phyloP scores from a whole-genome alignment of 73 alveolate species.

The Tetrahymena thermophila region DNA sequence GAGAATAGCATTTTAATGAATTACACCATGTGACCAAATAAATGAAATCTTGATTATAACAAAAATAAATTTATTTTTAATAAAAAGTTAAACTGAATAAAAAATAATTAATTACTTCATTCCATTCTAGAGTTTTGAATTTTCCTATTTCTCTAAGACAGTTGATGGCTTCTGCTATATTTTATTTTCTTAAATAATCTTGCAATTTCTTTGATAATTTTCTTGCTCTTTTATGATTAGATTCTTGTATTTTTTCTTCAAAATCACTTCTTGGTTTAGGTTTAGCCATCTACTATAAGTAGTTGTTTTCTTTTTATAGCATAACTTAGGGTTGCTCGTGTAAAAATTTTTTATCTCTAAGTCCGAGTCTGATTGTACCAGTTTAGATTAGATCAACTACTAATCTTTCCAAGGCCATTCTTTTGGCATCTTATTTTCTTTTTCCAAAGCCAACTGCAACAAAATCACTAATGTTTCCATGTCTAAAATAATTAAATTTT shows the following conservation, averaged over 20 bases:
- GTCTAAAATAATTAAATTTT: not conserved
- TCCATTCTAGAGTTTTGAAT: not conserved
- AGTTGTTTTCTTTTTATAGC: not conserved
- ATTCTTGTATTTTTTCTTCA: not conserved
- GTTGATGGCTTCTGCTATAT: not conserved
- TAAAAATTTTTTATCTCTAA: not conserved
- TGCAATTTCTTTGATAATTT: not conserved
- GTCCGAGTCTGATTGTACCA: not conserved
- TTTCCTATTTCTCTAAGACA: not conserved
- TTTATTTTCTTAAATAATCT: not conserved
- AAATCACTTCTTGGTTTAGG: not conserved
- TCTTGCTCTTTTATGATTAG: not conserved
- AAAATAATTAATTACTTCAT: not conserved
- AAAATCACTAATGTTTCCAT: not conserved
- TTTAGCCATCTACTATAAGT: not conserved
- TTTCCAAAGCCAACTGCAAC: not conserved
- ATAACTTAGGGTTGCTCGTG: not conserved
- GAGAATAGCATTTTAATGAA: not conserved
- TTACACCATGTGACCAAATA: not conserved
- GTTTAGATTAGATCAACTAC: not conserved
- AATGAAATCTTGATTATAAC: not conserved
- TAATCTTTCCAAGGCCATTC: not conserved
- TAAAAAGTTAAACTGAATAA: not conserved
- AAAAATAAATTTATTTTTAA: not conserved
- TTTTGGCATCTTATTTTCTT: not conserved